A percentile compares a stretch with the other conserved stretches of the same genome.
Evolutionary conservation across 805 yeast species (phyloP).

Genomic region (Blastobotrys parvus): DNA sequence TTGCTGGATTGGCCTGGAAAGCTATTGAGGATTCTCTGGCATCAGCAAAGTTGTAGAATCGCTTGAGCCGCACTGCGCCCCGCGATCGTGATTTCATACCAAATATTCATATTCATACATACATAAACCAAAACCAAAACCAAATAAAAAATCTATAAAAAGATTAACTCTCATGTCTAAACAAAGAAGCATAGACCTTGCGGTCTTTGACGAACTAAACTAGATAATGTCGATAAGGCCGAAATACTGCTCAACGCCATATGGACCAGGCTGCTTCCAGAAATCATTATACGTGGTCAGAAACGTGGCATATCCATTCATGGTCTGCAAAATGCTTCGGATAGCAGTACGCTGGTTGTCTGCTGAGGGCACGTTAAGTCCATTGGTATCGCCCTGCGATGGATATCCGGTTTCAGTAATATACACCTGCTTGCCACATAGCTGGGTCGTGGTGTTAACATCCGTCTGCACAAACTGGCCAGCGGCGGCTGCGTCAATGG

Average conservation of each 20-base stretch:
- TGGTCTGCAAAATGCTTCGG: conserved; percentile 46
- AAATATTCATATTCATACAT: background rate
- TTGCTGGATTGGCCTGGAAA: conserved; percentile 25
- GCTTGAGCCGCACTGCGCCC: background rate
- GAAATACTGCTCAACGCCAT: conserved; percentile 80
- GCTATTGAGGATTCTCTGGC: conserved; percentile 11
- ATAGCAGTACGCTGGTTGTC: conserved; percentile 70
- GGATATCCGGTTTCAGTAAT: conserved; percentile 92
- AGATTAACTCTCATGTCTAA: background rate
- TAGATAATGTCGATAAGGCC: conserved; percentile 36
- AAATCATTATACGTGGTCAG: conserved; percentile 74
- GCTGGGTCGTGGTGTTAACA: conserved; percentile 40
- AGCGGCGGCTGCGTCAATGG: conserved; percentile 53
- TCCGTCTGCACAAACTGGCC: conserved; percentile 67
- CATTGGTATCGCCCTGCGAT: conserved; percentile 60
- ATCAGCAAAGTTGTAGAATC: background rate
- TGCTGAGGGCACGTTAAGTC: conserved; percentile 59
- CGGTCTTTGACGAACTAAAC: background rate
- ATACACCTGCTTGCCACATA: conserved; percentile 47
- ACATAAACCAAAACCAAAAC: background rate
- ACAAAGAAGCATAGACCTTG: background rate
- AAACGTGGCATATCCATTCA: conserved; percentile 49
- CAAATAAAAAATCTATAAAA: conserved; percentile 1
- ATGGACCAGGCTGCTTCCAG: conserved; percentile 82
- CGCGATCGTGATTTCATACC: background rate